Base-by-base conservation (phyloP, 2,329 filamentous ascomycete species). In the Pseudonectria buxi region DNA sequence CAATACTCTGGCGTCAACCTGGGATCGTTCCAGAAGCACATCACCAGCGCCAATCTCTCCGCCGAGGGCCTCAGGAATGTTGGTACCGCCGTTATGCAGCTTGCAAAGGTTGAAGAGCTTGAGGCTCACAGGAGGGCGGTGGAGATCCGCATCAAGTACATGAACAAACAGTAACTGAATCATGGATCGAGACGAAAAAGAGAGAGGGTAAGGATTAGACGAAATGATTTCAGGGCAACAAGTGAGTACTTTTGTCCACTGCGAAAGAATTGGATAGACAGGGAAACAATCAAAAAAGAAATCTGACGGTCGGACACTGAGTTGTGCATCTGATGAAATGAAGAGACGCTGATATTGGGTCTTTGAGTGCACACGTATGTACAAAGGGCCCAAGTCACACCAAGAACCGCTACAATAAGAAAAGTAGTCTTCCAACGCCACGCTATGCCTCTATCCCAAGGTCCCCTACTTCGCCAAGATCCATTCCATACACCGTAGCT, bases 1-100 rank as follows among this genome's bases (percentile, higher is more conserved):
- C 92, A 98, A 63, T 98, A 98, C 68, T 95, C 88, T 6, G 92
- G 92, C 34, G 92, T 98, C 56, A 98, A 95, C 62, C 76, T 98
- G 6, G 87, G 78, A 24, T 96, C 90, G 3, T 98, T 95, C 65
- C 76, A 95, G 60, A 98, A 98, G 69, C 88, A 96, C 70, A 95
- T 98, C 55, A 98, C 92, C 26, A 92, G 86, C 66, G 87, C 88
- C 1, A 86, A 94, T 61, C 72, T 98, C 43, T 94, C 87, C 1
- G 77, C 81, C 13, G 76, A 95, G 53, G 92, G 92, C 14, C 68
- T 98, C 43, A 74, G 75, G 50, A 92, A 94, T 53, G 84, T 98
- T 3, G 87, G 90, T 24, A 68, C 71, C 35, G 88, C 92, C 4
- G 92, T 98, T 34, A 95, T 96, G 87, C 84, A 90, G 62, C 71